Base-by-base conservation (phyloP, 305 asterid species). In the Fraxinus velutina region DNA sequence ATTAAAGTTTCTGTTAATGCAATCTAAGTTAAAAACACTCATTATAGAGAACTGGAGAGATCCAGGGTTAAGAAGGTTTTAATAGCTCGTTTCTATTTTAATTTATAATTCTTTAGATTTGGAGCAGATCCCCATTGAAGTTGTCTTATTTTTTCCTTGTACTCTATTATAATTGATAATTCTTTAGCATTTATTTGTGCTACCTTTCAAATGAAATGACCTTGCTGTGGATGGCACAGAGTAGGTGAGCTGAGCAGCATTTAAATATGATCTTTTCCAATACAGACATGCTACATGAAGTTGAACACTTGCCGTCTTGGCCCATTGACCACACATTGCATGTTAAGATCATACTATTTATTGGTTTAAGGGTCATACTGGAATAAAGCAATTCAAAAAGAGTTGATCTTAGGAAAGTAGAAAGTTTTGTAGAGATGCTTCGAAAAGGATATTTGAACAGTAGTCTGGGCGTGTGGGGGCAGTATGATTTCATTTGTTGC, bases 221-320 rank as follows among this genome's bases (percentile, higher is more conserved):
- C 85, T 74, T 68, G 78, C 73, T 73, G 66, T 68, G 74, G 72
- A 77, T 84, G 75, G 44, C 36, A 74, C 75, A 70, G 2, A 79
- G 52, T 73, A 68, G 12, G 75, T 80, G 71, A 50, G 72, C 75
- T 72, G 39, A 64, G 9, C 55, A 75, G 57, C 36, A 52, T 19
- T 77, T 76, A 29, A 39, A 64, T 52, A 52, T 29, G 85, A 36
- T 47, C 21, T 30, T 78, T 78, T 77, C 37, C 73, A 8, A 24
- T 64, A 24, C 73, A 52, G 62, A n/a, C 62, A 15, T 13, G 37
- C 74, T 27, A 5, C 74, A 30, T 68, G 74, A 68, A 68, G 74
- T 68, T 29, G 74, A 68, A 4, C 9, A 1, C 22, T 13, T 29
- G 32, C 4, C 32, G 32, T 29, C 32, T 29, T 10, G 39, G 22